Evolutionary conservation across 2,329 filamentous ascomycete species (phyloP), one percentile per base, ranked within the genome.

Genomic region (Meredithiella fracta): DNA sequence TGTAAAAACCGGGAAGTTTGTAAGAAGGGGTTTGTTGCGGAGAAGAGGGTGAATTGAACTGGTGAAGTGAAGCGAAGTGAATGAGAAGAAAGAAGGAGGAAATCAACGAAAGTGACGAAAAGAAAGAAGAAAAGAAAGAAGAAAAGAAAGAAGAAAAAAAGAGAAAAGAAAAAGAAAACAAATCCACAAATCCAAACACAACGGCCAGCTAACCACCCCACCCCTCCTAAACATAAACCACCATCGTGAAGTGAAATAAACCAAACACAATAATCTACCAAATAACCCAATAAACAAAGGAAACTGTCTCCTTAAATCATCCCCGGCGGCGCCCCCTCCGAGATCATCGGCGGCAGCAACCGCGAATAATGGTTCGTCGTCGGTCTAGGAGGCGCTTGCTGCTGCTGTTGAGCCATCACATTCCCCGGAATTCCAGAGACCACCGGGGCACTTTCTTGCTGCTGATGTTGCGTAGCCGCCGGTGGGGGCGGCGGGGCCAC

Each of bases 321-420:
- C 15, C 55, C 55, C 7, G 55, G 55, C 29, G 52, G 55, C 29
- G 52, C 47, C 20, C 56, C 52, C 25, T 58, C 52, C 1, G 52
- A 29, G 15, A 56, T 44, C 26, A 53, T 47, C 47, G 56, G 51
- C 17, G 53, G 51, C n/a, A 58, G 37, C 11, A 54, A 34, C 11
- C 51, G 44, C n/a, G 55, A 52, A 26, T 26, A 56, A 15, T n/a
- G n/a, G n/a, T 56, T 42, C 15, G 34, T 34, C 22, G 52, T 42
- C 4, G 52, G 38, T 53, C 51, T 64, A 54, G 63, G 64, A 7
- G 64, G 61, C 52, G 63, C 64, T 51, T 14, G 11, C 37, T 14
- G 11, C 11, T 8, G 37, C 47, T 40, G 51, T 44, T 11, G 51
- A 42, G 22, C 29, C 8, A 42, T 50, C 5, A 31, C 31, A 20